A percentile compares a stretch with the other conserved stretches of the same genome.
Evolutionary conservation across 805 yeast species (phyloP).

Genomic region (Cyberlindnera veronae): DNA sequence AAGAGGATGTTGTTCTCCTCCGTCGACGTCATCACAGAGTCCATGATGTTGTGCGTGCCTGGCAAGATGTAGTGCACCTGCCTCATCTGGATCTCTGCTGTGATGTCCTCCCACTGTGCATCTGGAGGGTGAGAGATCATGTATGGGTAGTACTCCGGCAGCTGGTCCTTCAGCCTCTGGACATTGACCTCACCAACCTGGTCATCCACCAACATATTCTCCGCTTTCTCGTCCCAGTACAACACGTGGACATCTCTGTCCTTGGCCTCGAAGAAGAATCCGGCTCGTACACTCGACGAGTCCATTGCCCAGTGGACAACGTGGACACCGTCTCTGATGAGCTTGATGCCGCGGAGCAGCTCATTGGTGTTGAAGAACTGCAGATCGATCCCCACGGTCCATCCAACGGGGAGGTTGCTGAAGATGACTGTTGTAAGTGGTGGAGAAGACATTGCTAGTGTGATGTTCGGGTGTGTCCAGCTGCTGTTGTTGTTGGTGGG

Average conservation of each 20-base stretch:
- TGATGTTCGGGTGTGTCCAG: background rate
- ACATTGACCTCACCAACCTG: conserved; percentile 32
- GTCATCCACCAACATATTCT: conserved; percentile 29
- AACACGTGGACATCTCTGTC: conserved; percentile 34
- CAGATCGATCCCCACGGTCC: conserved; percentile 45
- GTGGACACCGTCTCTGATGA: conserved; percentile 49
- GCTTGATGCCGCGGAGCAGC: conserved; percentile 47
- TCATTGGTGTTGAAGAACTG: conserved; percentile 43
- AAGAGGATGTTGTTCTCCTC: conserved; percentile 44
- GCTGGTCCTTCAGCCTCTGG: conserved; percentile 24
- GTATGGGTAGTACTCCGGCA: conserved; percentile 33
- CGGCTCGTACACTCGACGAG: conserved; percentile 36
- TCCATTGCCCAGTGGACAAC: conserved; percentile 48
- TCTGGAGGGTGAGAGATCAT: conserved; percentile 41
- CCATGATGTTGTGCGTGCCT: conserved; percentile 21
- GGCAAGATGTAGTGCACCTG: conserved; percentile 31
- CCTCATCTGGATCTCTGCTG: conserved; percentile 23
- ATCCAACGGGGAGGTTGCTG: conserved; percentile 31
- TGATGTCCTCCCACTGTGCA: conserved; percentile 28
- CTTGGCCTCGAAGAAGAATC: conserved; percentile 34
- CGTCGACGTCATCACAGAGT: conserved; percentile 47
- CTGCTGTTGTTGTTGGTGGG: no score
- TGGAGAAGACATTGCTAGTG: conserved; percentile 19
- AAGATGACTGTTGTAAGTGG: conserved; percentile 30
- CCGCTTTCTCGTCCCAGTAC: conserved; percentile 36